A percentile compares a stretch with the other conserved stretches of the same genome.
These are phyloP conservation scores for Leishmania arabica DNA, from an alignment of 208 protist genomes.

Conservation along the genomic window DNA sequence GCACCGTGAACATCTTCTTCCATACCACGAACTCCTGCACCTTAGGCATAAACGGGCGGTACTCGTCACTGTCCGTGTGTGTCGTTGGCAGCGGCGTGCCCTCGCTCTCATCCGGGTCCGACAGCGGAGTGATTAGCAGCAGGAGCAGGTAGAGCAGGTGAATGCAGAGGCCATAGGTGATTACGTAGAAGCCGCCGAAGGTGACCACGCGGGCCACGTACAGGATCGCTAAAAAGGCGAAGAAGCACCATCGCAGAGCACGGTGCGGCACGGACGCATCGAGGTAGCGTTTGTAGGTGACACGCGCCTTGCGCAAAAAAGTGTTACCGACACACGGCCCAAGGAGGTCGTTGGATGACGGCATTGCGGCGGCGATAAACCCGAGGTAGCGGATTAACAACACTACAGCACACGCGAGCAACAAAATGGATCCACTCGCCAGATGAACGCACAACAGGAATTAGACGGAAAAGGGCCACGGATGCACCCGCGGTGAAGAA, in stretches of 20 bases:
- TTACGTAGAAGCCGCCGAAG: constrained; percentile 94
- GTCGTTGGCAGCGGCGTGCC: constrained; percentile 64
- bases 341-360: constrained; percentile 14
- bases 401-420: neutral
- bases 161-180: constrained; percentile 97
- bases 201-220: constrained; percentile 79
- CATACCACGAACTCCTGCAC: constrained; percentile 98
- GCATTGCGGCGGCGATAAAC: constrained; percentile 6
- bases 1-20: constrained; percentile 84
- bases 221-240: constrained; percentile 63
- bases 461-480: neutral
- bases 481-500: neutral
- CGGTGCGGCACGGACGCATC: constrained; percentile 76
- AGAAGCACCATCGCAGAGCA: constrained; percentile 72
- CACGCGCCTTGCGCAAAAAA: constrained; percentile 12
- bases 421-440: neutral
- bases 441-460: neutral
- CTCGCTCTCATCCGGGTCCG: constrained; percentile 84
- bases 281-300: constrained; percentile 59
- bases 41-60: constrained; percentile 95
- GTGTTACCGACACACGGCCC: constrained; percentile 15
- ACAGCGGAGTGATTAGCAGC: constrained; percentile 94
- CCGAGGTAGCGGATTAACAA: neutral
- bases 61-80: constrained; percentile 74
- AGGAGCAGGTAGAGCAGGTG: constrained; percentile 97